Evolutionary conservation across 2,329 filamentous ascomycete species (phyloP), one percentile per base, ranked within the genome.

Genomic region (Aspergillus tubingensis): DNA sequence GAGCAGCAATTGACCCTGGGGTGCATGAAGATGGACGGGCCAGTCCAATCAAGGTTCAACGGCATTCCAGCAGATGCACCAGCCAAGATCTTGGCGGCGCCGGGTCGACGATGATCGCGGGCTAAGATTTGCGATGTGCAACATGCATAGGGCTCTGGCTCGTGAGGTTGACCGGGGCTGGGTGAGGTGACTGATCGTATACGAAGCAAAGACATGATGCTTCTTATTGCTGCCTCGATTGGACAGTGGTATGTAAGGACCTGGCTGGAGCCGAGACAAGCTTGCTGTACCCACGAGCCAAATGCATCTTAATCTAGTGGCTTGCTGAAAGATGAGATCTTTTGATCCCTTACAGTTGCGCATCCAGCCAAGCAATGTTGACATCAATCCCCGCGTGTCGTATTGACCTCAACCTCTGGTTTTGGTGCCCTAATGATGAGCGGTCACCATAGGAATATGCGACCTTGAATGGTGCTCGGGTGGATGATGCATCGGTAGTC

Each of bases 61-160:
- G 41, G 41, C 41, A 57, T 47, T 39, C 60, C 25, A 53, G 30
- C 38, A 63, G 44, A 39, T 15, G 55, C 39, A 59, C 49, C n/a
- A 52, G 61, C 59, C 61, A 61, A 63, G 59, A 39, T 59, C 52
- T 48, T 61, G 61, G 55, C 51, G 55, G 50, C 57, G 59, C 52
- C 25, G 52, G 54, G 44, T 32, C 51, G 30, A 36, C 51, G 49
- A 17, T 47, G 11, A 47, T 53, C 19, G 53, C 47, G 53, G 55
- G 55, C 39, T 52, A 61, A 47, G 10, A 32, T 25, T 58, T n/a
- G 54, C 52, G 59, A 59, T 52, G 52, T 36, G 15, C 17, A 19
- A 27, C 32, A 15, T 30, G 32, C 38, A 27, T 32, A 49, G 36
- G 38, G 44, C 52, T 19, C 57, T 36, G 54, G 48, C 48, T 48